Percentiles rank a stretch among this genome's conserved stretches.
These are phyloP conservation scores for Davidsoniella virescens DNA, from an alignment of 2,329 filamentous ascomycete genomes.

Conservation along the genomic window DNA sequence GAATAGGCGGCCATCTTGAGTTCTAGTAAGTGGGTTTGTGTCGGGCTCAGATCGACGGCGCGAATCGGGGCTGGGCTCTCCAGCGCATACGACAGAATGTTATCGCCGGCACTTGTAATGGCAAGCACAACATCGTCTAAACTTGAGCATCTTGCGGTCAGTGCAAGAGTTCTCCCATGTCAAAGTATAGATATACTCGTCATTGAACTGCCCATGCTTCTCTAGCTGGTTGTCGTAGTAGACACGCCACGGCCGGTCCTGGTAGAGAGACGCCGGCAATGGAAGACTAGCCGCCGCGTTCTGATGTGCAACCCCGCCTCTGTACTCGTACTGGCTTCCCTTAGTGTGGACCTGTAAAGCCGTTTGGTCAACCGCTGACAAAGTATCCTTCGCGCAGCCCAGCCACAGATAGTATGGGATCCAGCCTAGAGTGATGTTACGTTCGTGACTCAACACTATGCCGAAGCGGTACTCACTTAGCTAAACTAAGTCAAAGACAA, in stretches of 20 bases:
- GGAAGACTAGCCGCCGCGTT: conserved; percentile 78
- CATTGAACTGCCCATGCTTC: conserved; percentile 86
- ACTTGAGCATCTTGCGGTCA: conserved; percentile 68
- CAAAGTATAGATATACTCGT: conserved; percentile 96
- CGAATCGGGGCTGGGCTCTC: conserved; percentile 71
- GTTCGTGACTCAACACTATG: conserved; percentile 64
- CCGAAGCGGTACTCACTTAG: conserved; percentile 92
- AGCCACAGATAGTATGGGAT: conserved; percentile 95
- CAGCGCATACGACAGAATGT: conserved; percentile 78
- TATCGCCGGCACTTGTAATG: conserved; percentile 87
- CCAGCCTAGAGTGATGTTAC: conserved; percentile 70
- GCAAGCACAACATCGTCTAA: conserved; percentile 82
- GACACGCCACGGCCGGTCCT: conserved; percentile 89
- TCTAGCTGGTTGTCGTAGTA: conserved; percentile 79
- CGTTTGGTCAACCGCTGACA: conserved; percentile 38
- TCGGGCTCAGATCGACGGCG: conserved; percentile 84
- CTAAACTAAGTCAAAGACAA: no score
- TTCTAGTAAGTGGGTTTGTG: conserved; percentile 87
- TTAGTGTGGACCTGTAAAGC: conserved; percentile 67
- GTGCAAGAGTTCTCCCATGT: conserved; percentile 92
- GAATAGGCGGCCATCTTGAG: conserved; percentile 81
- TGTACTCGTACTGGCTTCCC: conserved; percentile 46
- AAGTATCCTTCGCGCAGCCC: conserved; percentile 71
- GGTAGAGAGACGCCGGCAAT: conserved; percentile 84
- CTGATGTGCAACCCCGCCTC: conserved; percentile 48